Base-by-base conservation (phyloP, 768 basidiomycete species). In the Mycena amicta region DNA sequence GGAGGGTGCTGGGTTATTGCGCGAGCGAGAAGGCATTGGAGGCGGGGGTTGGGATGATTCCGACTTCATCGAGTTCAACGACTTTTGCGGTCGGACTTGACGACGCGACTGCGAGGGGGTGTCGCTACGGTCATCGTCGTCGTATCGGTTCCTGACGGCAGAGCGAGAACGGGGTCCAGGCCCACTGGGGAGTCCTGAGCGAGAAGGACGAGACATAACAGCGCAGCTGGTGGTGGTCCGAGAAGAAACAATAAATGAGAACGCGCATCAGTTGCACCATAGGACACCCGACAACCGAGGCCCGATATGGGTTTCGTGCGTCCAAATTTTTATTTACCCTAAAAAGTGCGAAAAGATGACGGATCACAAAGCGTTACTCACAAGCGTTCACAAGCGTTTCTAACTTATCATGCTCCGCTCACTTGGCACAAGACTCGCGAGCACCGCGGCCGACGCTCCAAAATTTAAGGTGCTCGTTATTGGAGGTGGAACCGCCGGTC, bases 391-490 rank as follows among this genome's bases (percentile, higher is more conserved):
- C n/a, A n/a, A n/a, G n/a, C n/a, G n/a, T n/a, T n/a, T n/a, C n/a
- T n/a, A n/a, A n/a, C n/a, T n/a, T n/a, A 45, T n/a, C 8, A 26
- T 49, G 47, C 25, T 57, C 43, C 54, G 58, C 25, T 54, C 41
- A 33, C 31, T 57, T 25, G 53, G 58, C 23, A 33, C 56, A 6
- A 57, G 64, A 40, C 52, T 64, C 28, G 65, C 60, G 1, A 60
- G 55, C 41, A 43, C 62, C 62, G 78, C 80, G 13, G 66, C 70
- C 18, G 63, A 72, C 26, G 69, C 74, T 20, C 78, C 75, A 61
- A 90, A 86, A 66, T 92, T 83, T 77, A 95, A 90, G 74, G 79
- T 98, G 30, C 75, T 98, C 26, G 85, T 98, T 40, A 78, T 98
- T 22, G 96, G 96, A 53, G 95, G 82, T 72, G 96, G 94, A 49